Evolutionary conservation across 768 basidiomycete species (phyloP), one percentile per base, ranked within the genome.

Genomic region (Cytidiella melzeri): DNA sequence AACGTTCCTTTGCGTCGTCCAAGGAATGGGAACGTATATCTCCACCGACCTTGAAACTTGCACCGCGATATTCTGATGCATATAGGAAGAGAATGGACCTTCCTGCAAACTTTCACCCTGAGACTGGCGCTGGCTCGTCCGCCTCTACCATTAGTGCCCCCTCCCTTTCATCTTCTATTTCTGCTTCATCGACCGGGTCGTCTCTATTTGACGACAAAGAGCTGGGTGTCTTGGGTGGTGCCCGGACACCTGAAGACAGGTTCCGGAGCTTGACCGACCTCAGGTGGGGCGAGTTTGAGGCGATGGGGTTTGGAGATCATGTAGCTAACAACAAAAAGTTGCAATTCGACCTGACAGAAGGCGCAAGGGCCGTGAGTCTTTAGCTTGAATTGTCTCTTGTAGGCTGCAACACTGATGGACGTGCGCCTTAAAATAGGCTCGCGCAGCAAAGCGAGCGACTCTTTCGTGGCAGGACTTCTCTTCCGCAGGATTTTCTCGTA

Each of bases 401-500:
- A 47, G 36, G 43, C 23, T 50, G 41, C n/a, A n/a, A n/a, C n/a
- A n/a, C n/a, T n/a, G n/a, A n/a, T n/a, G n/a, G n/a, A n/a, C n/a
- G n/a, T n/a, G n/a, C n/a, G 30, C 30, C 30, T 34, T 34, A 34
- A 34, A 7, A 34, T 48, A 90, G 86, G 73, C 80, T 61, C 79
- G 76, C 46, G 56, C 79, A 1, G 72, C 80, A 37, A 93, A 93
- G 62, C 87, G 93, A 26, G 69, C 82, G 47, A 94, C 93, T 0
- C 75, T 97, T 53, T 80, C 82, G 18, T 97, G 93, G 93, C 84
- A 80, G 43, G 92, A 95, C 64, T 96, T 97, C 61, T 89, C 91
- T 12, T 63, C 74, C 0, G 69, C 84, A 11, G 93, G 93, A 2
- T 97, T 97, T 70, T 70, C 84, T 7, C 84, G 92, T 19, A 75